Conservation (phyloP, 208 protist species). For the Acanthamoeba quina region DNA sequence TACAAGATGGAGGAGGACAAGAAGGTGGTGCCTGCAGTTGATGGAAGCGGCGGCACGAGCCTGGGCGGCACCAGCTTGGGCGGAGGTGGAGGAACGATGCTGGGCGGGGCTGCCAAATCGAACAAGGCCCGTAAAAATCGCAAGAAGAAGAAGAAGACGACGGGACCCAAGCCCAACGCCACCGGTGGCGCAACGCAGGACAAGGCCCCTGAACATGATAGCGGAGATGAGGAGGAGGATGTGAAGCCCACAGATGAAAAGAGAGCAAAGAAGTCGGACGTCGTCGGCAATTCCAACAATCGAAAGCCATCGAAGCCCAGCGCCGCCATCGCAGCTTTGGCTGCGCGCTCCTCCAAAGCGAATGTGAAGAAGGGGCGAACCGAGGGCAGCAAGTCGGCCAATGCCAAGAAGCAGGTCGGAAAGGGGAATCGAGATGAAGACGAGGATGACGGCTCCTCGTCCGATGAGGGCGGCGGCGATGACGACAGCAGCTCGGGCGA, state of each 20-base stretch:
- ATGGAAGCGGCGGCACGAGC: background rate
- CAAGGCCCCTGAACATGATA: background rate
- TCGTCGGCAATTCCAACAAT: background rate
- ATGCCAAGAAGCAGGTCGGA: background rate
- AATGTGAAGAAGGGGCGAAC: background rate
- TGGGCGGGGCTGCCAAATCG: background rate
- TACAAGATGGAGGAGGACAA: background rate
- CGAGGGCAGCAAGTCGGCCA: background rate
- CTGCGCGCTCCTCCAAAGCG: background rate
- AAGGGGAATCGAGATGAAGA: background rate
- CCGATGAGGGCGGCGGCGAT: constrained; percentile 7
- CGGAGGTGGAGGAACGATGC: background rate
- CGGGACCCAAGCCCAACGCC: background rate
- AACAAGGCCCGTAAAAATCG: background rate
- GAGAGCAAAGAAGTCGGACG: background rate
- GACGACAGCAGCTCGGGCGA: background rate
- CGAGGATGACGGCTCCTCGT: background rate
- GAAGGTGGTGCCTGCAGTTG: background rate
- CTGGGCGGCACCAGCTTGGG: background rate
- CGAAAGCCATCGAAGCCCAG: background rate
- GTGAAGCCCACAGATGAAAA: background rate
- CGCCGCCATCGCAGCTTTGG: background rate
- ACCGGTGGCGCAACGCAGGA: background rate
- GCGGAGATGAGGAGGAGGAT: background rate
- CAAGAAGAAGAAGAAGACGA: constrained; percentile 68